Conservation (phyloP, 2,329 filamentous ascomycete genomes). For the Neurospora crassa region DNA sequence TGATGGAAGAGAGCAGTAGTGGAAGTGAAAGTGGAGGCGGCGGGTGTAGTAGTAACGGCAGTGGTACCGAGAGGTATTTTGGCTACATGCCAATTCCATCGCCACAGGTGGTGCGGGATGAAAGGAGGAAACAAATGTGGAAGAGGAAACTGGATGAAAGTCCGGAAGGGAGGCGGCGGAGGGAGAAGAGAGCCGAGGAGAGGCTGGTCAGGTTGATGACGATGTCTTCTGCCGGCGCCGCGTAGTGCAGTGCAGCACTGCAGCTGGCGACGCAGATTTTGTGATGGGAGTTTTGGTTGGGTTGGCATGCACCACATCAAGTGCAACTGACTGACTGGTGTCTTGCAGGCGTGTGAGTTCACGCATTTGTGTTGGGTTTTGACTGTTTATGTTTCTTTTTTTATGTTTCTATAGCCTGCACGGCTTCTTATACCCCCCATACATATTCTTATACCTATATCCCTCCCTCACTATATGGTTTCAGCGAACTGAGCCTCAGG, state of each 20-base stretch:
- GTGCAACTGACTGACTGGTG: background rate
- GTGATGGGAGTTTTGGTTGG: background rate
- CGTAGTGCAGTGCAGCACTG: background rate
- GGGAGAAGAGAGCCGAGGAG: background rate
- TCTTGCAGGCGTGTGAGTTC: background rate
- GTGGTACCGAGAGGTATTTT: background rate
- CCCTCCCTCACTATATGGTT: background rate
- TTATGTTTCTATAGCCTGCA: background rate
- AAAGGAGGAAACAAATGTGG: background rate
- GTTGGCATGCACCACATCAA: background rate
- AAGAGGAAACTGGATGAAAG: background rate
- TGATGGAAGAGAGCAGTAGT: background rate
- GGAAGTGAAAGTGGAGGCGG: background rate
- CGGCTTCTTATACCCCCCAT: background rate
- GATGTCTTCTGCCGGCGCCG: background rate
- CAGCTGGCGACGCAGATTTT: background rate
- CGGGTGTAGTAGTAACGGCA: background rate
- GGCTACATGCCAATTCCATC: background rate
- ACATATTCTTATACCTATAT: background rate
- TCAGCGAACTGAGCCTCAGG: background rate
- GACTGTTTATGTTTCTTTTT: background rate
- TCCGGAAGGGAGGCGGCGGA: background rate
- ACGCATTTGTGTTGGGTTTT: background rate
- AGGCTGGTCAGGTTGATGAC: background rate
- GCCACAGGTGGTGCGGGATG: background rate